phyloP scores from a whole-genome alignment of 2,329 filamentous ascomycete genomes.

The Aulographum hederae region DNA sequence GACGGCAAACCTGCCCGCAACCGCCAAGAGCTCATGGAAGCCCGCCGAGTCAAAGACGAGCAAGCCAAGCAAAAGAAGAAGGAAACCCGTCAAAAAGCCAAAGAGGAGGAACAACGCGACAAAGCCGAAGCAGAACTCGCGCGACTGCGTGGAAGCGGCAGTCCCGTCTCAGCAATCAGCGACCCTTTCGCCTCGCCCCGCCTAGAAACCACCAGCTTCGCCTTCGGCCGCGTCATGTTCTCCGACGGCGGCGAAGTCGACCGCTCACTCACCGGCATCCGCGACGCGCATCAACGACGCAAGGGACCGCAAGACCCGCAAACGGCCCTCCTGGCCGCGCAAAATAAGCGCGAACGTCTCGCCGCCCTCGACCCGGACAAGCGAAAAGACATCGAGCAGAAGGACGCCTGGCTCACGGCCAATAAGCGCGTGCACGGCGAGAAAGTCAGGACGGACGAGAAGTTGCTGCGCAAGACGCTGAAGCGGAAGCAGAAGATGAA shows the following conservation, averaged over 20 bases:
- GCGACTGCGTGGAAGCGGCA: conserved; percentile 39
- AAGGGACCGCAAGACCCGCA: conserved; percentile 74
- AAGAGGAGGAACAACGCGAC: conserved; percentile 50
- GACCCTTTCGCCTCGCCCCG: conserved; percentile 10
- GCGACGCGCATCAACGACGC: conserved; percentile 49
- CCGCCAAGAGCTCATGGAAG: conserved; percentile 79
- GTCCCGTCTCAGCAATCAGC: conserved; percentile 15
- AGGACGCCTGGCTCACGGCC: conserved; percentile 85
- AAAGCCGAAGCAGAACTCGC: conserved; percentile 37
- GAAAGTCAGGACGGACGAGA: conserved; percentile 71
- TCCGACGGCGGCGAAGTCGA: conserved; percentile 68
- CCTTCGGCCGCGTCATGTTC: conserved; percentile 85
- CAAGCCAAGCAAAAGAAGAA: conserved; percentile 80
- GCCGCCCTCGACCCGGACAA: conserved; percentile 60
- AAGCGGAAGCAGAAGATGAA: conserved; percentile 85
- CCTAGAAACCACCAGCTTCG: conserved; percentile 47
- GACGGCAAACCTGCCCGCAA: conserved; percentile 71
- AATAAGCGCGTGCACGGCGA: conserved; percentile 80
- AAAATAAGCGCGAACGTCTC: conserved; percentile 72
- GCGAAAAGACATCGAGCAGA: conserved; percentile 73
- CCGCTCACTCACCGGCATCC: conserved; percentile 41
- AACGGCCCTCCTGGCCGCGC: conserved; percentile 66
- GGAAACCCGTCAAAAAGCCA: conserved; percentile 57
- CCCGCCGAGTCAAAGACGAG: conserved; percentile 70
- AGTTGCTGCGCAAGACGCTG: conserved; percentile 70